Base-by-base conservation (phyloP, 1,284 basidiomycete species). In the Microstroma glucosiphilum region DNA sequence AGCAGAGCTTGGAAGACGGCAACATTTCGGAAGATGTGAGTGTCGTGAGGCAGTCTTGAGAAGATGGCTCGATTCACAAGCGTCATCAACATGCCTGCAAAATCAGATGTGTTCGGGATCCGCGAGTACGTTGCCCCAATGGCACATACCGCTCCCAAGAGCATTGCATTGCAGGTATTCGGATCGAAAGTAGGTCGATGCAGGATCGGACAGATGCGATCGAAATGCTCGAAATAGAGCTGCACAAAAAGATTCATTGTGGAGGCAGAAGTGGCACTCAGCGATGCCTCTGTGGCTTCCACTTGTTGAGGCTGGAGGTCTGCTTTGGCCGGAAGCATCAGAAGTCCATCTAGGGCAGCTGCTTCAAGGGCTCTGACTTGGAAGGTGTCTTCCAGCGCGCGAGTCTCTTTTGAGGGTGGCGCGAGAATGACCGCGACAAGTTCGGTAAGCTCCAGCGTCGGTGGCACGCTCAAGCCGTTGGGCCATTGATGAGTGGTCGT, bases 151-250 rank as follows among this genome's bases (percentile, higher is more conserved):
- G 57, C 60, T 1, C 60, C 60, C 2, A 64, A 57, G 21, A 64
- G 49, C 2, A 64, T 41, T 17, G 48, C 21, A 40, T 59, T 30
- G 60, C 63, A 61, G 12, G 25, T 49, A 11, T 60, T 60, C 0
- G 67, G 64, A 40, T 59, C 17, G 26, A 66, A 69, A n/a, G 64
- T 69, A 53, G 41, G 30, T 42, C 59, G 60, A 40, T 66, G 67
- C 17, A 69, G 57, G 25, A 65, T 56, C 26, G 67, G 67, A n/a
- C 59, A 41, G 40, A 40, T 54, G 2, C 56, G 59, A n/a, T 66
- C 58, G 56, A 62, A 69, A 37, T 64, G 58, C 26, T 61, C 51
- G 40, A 68, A 68, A 19, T 60, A 68, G 57, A 70, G 62, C 51
- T 65, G 63, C 1, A 63, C 60, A 19, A 66, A 60, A 46, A 66